These are phyloP conservation scores for Lachnellula subtilissima DNA, from an alignment of 2,329 filamentous ascomycete species.

Conservation along the genomic window DNA sequence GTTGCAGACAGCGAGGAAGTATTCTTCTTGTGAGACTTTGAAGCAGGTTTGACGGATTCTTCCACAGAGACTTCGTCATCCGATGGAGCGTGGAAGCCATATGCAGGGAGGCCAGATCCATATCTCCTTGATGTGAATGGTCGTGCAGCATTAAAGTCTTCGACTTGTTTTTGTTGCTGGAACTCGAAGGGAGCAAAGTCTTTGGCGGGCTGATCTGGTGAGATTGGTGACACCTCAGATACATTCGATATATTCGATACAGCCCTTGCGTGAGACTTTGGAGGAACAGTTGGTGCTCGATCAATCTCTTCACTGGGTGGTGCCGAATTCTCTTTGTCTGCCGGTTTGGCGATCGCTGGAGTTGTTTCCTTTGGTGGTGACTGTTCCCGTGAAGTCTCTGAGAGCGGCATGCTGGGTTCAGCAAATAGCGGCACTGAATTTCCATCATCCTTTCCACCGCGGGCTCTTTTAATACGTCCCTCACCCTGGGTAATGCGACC, in stretches of 20 bases:
- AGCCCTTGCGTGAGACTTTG: slow-evolving; percentile 42
- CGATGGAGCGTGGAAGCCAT: slow-evolving; percentile 30
- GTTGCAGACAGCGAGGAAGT: slow-evolving; percentile 62
- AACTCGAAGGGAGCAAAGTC: slow-evolving; percentile 61
- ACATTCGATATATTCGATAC: slow-evolving; percentile 33
- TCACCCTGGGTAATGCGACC: slow-evolving; percentile 59
- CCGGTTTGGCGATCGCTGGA: slow-evolving; percentile 8
- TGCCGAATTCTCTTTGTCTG: slow-evolving; percentile 31
- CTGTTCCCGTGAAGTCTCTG: slow-evolving; percentile 30
- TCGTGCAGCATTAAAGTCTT: slow-evolving; percentile 33
- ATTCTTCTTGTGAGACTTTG: slow-evolving; percentile 38
- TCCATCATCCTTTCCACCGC: slow-evolving; percentile 58
- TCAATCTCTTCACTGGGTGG: slow-evolving; percentile 15
- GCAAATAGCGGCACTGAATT: slow-evolving; percentile 75
- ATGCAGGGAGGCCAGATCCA: slow-evolving; percentile 25
- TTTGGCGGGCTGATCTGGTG: slow-evolving; percentile 43
- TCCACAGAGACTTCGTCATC: slow-evolving; percentile 15
- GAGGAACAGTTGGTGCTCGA: slow-evolving; percentile 24
- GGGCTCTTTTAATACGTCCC: slow-evolving; percentile 70
- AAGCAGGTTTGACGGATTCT: slow-evolving; percentile 11
- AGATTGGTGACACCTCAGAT: slow-evolving; percentile 42
- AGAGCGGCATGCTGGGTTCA: slow-evolving; percentile 40
- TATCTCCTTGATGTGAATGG: slow-evolving; percentile 26
- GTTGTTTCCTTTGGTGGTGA: slow-evolving; percentile 26
- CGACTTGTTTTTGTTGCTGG: slow-evolving; percentile 39